Percentiles rank a stretch among this genome's conserved stretches.
Evolutionary conservation across 2,329 filamentous ascomycete genomes (phyloP).

Genomic region (Chrysoporthe austroafricana): DNA sequence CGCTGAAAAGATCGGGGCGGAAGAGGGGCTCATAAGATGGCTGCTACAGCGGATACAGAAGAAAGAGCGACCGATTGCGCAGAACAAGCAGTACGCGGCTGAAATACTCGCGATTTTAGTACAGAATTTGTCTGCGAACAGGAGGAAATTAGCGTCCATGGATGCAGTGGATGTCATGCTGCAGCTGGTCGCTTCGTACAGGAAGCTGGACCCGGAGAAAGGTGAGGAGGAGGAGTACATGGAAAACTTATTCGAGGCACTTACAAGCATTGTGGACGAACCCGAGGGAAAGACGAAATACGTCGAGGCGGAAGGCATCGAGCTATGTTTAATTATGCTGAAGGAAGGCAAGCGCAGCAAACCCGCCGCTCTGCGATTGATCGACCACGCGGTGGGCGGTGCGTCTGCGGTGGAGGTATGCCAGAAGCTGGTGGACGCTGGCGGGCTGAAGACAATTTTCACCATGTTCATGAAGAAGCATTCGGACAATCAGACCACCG

Average conservation of each 20-base stretch:
- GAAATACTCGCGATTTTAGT: conserved; percentile 89
- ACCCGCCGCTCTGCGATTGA: conserved; percentile 73
- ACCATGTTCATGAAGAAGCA: conserved; percentile 84
- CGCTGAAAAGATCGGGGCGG: conserved; percentile 72
- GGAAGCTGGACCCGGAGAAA: conserved; percentile 82
- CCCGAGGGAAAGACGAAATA: conserved; percentile 77
- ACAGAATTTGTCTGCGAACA: conserved; percentile 72
- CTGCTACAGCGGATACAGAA: conserved; percentile 75
- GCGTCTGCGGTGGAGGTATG: conserved; percentile 61
- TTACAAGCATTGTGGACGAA: conserved; percentile 81
- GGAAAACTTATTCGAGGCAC: conserved; percentile 87
- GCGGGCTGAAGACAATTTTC: conserved; percentile 83
- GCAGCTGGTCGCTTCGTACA: conserved; percentile 82
- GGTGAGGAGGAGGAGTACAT: conserved; percentile 94
- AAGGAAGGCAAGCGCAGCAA: conserved; percentile 86
- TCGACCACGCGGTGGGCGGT: conserved; percentile 80
- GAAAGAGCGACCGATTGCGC: conserved; percentile 64
- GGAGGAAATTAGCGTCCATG: conserved; percentile 62
- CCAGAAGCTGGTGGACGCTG: conserved; percentile 76
- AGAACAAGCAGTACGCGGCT: conserved; percentile 95
- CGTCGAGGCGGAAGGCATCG: conserved; percentile 86
- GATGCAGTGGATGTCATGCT: conserved; percentile 81
- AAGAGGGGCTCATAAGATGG: conserved; percentile 74
- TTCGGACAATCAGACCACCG: conserved; percentile 65
- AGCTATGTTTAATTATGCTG: conserved; percentile 90